phyloP scores from a whole-genome alignment of 1,139 yeast genomes.

The Fermentozyma sake region DNA sequence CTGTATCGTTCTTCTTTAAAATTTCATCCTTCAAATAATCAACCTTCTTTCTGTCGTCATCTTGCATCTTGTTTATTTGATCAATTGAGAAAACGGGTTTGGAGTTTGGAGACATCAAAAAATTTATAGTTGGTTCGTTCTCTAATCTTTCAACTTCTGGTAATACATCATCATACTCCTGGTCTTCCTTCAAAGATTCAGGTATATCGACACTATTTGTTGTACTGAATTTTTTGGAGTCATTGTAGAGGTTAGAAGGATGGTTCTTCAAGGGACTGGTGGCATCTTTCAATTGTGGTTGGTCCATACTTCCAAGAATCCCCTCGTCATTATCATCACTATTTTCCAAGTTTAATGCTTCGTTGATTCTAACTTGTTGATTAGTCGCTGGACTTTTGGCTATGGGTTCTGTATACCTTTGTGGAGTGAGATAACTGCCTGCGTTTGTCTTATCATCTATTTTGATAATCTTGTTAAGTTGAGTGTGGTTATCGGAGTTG shows the following conservation, averaged over 20 bases:
- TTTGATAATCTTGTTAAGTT: slow-evolving; percentile 17
- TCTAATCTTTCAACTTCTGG: slow-evolving; percentile 8
- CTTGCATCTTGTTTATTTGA: slow-evolving; percentile 28
- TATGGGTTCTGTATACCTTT: slow-evolving; percentile 39
- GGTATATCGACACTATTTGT: slow-evolving; percentile 2
- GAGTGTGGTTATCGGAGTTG: slow-evolving; percentile 18
- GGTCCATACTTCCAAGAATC: slow-evolving; percentile 4
- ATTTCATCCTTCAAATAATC: slow-evolving; percentile 7
- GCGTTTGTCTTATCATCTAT: slow-evolving; percentile 13
- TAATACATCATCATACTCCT: slow-evolving; percentile 9
- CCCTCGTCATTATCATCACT: slow-evolving; percentile 4
- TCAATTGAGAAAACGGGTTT: slow-evolving; percentile 33
- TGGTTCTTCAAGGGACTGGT: slow-evolving; percentile 23
- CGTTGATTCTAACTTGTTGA: slow-evolving; percentile 26
- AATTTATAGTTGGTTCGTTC: slow-evolving; percentile 28
- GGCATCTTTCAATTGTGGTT: slow-evolving; percentile 13
- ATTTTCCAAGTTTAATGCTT: slow-evolving; percentile 8
- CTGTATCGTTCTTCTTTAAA: slow-evolving; percentile 4
- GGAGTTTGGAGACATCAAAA: slow-evolving; percentile 32
- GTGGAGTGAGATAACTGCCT: slow-evolving; percentile 39
- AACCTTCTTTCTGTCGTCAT: slow-evolving; percentile 16
- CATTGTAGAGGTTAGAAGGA: slow-evolving; percentile 1
- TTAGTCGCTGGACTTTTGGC: slow-evolving; percentile 39
- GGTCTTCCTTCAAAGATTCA: slow-evolving; percentile 6
- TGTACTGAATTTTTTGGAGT: slow-evolving; percentile 1